Percentiles rank a stretch among this genome's conserved stretches.
These are phyloP conservation scores for Pulveroboletus sp. DNA, from an alignment of 768 basidiomycete genomes.

Conservation along the genomic window DNA sequence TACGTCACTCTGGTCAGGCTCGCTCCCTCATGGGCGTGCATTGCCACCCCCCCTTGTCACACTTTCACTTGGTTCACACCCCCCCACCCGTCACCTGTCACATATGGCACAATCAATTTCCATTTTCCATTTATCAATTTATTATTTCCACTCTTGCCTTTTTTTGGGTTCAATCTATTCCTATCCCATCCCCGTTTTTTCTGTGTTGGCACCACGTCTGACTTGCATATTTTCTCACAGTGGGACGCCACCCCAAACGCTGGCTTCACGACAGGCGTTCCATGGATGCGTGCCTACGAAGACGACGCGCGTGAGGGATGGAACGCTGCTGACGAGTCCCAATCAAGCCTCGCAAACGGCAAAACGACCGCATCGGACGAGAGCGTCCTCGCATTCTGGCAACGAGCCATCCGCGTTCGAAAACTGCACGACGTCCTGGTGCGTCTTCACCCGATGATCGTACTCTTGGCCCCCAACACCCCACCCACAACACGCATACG, in stretches of 20 bases:
- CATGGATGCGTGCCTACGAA: slow-evolving; percentile 76
- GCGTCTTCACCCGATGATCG: no score
- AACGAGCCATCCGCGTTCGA: slow-evolving; percentile 46
- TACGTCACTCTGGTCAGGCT: background rate
- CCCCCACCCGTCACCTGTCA: no score
- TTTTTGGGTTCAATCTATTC: background rate
- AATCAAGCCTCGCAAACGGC: background rate
- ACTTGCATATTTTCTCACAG: slow-evolving; percentile 28
- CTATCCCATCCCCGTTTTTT: background rate
- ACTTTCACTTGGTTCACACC: background rate
- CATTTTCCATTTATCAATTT: no score
- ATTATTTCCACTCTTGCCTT: background rate
- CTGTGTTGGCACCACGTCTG: background rate
- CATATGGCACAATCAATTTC: no score
- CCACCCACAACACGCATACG: background rate
- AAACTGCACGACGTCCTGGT: slow-evolving; percentile 54
- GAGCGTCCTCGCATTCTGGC: slow-evolving; percentile 63
- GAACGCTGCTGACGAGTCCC: slow-evolving; percentile 39
- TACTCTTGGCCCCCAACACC: no score
- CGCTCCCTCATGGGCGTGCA: no score
- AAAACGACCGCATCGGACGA: slow-evolving; percentile 23
- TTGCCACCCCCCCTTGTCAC: no score
- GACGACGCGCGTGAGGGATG: slow-evolving; percentile 48
- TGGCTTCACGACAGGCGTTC: slow-evolving; percentile 60
- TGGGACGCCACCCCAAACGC: slow-evolving; percentile 53